A percentile compares a stretch with the other conserved stretches of the same genome.
These are phyloP conservation scores for Lactarius tabidus DNA, from an alignment of 768 basidiomycete species.

Conservation along the genomic window DNA sequence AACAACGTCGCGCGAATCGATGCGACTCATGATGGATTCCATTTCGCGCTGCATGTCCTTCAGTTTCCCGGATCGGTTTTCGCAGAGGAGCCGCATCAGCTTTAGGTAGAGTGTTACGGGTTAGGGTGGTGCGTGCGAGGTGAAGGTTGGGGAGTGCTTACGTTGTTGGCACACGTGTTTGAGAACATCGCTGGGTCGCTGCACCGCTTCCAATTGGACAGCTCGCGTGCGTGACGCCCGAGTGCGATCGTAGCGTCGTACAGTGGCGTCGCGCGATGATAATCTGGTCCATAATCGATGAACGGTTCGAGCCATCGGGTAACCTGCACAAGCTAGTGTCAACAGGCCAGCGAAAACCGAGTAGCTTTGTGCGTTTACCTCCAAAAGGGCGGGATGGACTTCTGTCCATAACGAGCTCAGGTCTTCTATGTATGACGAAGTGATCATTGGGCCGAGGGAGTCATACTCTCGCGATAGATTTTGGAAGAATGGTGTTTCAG, in stretches of 20 bases:
- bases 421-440: slow-evolving; percentile 12
- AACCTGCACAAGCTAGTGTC: neutral
- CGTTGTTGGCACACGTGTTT: neutral
- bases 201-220: neutral
- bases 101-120: neutral
- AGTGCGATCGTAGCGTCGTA: slow-evolving; percentile 16
- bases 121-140: neutral
- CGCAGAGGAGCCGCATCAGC: slow-evolving; percentile 3
- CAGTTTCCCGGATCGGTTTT: neutral
- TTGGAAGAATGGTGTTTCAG: neutral
- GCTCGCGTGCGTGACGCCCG: slow-evolving; percentile 4
- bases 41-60: slow-evolving; percentile 3
- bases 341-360: neutral
- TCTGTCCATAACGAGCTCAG: neutral
- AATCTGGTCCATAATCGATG: slow-evolving; percentile 19
- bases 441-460: slow-evolving; percentile 7
- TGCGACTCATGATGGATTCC: neutral
- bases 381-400: slow-evolving; percentile 10
- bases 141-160: neutral
- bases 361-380: neutral
- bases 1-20: neutral
- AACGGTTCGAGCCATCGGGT: slow-evolving; percentile 20
- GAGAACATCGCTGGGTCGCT: neutral
- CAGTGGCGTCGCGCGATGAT: slow-evolving; percentile 1
- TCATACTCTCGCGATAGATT: slow-evolving; percentile 1